Conservation (phyloP, 192 early-diverging fungal genomes). For the Spizellomyces punctatus region DNA sequence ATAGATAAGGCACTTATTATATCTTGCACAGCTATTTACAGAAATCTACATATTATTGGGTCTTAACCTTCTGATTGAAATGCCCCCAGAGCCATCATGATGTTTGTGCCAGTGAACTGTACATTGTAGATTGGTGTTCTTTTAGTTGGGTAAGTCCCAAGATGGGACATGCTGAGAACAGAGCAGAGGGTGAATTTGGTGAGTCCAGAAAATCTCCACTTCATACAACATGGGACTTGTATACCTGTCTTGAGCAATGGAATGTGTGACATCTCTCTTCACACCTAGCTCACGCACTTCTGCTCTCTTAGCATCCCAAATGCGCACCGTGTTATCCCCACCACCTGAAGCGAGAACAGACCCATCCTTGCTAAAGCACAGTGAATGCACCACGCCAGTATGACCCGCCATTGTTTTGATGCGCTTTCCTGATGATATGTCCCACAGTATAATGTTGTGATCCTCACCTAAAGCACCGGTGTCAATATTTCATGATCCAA, state of each 20-base stretch:
- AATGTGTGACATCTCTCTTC: constrained; percentile 23
- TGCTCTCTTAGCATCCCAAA: constrained; percentile 83
- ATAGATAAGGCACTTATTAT: too few relatives aligned
- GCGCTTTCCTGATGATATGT: constrained; percentile 78
- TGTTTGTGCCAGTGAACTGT: constrained; percentile 82
- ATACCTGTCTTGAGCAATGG: constrained; percentile 10
- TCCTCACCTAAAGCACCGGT: constrained; percentile 66
- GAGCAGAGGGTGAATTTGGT: neutral
- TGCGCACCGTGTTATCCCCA: constrained; percentile 85
- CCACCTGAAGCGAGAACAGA: constrained; percentile 80
- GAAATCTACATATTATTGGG: too few relatives aligned
- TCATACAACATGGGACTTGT: neutral
- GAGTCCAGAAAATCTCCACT: neutral
- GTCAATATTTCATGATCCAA: constrained; percentile 1
- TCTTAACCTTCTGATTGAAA: constrained; percentile 32
- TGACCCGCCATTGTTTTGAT: constrained; percentile 89
- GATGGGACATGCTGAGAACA: constrained; percentile 4
- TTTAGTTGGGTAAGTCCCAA: constrained; percentile 83
- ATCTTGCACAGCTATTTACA: too few relatives aligned
- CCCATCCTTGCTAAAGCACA: constrained; percentile 84
- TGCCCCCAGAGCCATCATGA: constrained; percentile 83
- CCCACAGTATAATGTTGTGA: constrained; percentile 83
- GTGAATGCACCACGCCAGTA: constrained; percentile 76
- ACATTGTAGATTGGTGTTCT: constrained; percentile 87
- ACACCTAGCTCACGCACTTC: constrained; percentile 33